Conservation (phyloP, 257 asterid genomes). For the Fraxinus anomala region DNA sequence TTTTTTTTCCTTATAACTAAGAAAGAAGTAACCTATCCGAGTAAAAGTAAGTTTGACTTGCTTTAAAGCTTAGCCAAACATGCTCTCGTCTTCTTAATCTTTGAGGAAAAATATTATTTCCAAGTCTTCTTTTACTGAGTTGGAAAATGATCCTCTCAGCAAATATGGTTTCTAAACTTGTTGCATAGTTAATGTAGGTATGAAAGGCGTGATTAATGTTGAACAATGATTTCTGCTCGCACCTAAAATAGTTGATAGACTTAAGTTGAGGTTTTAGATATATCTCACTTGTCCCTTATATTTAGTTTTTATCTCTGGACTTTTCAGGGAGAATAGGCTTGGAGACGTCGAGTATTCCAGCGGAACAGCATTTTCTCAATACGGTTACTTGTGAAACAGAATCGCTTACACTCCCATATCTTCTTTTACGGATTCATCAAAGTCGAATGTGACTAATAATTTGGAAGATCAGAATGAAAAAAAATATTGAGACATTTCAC, state of each 20-base stretch:
- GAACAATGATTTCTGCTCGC: neutral
- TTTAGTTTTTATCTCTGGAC: constrained; percentile 16
- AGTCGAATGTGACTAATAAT: constrained; percentile 50
- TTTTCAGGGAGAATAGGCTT: constrained; percentile 75
- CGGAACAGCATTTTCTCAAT: constrained; percentile 44
- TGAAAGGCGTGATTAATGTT: neutral
- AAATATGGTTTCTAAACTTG: neutral
- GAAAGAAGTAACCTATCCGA: no score
- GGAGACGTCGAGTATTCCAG: constrained; percentile 69
- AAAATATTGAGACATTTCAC: constrained; percentile 48
- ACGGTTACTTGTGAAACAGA: constrained; percentile 45
- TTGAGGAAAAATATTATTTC: no score
- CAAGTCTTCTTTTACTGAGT: neutral
- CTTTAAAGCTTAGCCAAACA: neutral
- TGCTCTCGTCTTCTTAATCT: neutral
- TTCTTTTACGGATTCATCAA: constrained; percentile 70
- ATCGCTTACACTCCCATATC: constrained; percentile 64
- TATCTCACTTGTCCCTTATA: neutral
- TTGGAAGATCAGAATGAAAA: constrained; percentile 62
- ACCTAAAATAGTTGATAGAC: no score
- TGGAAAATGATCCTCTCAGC: neutral
- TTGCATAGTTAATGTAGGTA: neutral
- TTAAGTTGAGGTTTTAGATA: neutral
- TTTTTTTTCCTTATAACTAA: no score
- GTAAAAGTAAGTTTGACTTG: no score